Evolutionary conservation across 345 rosid genomes (phyloP), one percentile per base, ranked within the genome.

Genomic region (Gossypium stocksii): DNA sequence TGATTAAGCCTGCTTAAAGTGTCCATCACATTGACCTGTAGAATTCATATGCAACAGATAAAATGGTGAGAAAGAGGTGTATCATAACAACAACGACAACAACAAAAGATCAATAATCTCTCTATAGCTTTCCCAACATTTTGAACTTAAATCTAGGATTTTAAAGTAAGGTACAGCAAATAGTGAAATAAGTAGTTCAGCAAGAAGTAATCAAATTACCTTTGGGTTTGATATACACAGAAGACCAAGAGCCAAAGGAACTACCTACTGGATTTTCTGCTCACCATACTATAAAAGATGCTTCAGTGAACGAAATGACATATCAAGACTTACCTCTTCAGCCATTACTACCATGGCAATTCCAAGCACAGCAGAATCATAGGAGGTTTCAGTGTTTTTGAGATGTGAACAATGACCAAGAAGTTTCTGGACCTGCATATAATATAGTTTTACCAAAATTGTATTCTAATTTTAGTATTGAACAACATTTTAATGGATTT

Each of bases 311-410:
- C 97, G 97, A 74, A 96, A 91, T 73, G 86, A 96, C 98, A 96
- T 96, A 78, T 96, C 99, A 80, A 89, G 84, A 76, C 99, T 98
- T 83, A 96, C 77, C 76, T 96, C 99, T 87, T 96, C 97, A 66
- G 97, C 94, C 98, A 96, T 96, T 70, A 98, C 94, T 25, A 93
- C 93, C 97, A 96, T 86, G n/a, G 97, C 97, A 80, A 96, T 86
- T 76, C 99, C 99, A 78, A 96, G 92, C 61, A 96, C 93, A 68
- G 97, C 99, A 54, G 97, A 92, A 29, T 97, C 99, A 80, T 96
- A 98, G 83, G 91, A 90, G 67, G 85, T 86, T 74, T 90, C 97
- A 53, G 91, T 92, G 75, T 90, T 91, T 81, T 91, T 98, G 48
- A 91, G 87, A 86, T 91, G 97, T 91, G 92, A 63, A 79, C 99